Percentiles rank a stretch among this genome's conserved stretches.
Evolutionary conservation across 1,284 basidiomycete species (phyloP).

Genomic region (Cryptococcus sp.): DNA sequence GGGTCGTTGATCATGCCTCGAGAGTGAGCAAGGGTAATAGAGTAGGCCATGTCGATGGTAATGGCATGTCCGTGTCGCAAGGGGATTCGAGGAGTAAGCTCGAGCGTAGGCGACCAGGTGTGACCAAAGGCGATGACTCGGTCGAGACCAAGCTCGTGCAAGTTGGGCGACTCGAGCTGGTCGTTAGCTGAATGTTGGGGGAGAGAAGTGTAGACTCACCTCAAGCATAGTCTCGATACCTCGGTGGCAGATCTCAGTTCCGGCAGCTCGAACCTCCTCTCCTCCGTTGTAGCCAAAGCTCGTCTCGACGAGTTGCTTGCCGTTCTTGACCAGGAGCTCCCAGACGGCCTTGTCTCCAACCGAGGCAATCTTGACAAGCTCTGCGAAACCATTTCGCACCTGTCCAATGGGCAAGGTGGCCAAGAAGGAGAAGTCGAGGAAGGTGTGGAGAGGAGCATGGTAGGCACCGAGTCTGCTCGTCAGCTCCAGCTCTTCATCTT

Average conservation of each 20-base stretch:
- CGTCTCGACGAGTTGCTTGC: slow-evolving; percentile 48
- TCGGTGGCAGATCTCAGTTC: slow-evolving; percentile 46
- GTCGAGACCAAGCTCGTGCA: slow-evolving; percentile 51
- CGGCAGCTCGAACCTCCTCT: slow-evolving; percentile 38
- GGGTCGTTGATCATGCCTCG: slow-evolving; percentile 45
- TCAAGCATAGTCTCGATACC: slow-evolving; percentile 50
- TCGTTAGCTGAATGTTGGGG: neutral
- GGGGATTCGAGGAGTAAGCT: slow-evolving; percentile 44
- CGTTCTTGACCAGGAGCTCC: slow-evolving; percentile 49
- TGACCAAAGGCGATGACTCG: slow-evolving; percentile 50
- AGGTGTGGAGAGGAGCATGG: slow-evolving; percentile 50
- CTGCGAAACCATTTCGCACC: slow-evolving; percentile 50
- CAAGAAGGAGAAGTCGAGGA: slow-evolving; percentile 50
- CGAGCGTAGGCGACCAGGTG: slow-evolving; percentile 49
- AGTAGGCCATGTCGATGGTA: slow-evolving; percentile 50
- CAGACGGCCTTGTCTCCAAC: slow-evolving; percentile 48
- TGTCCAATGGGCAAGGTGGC: slow-evolving; percentile 49
- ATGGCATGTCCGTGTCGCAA: slow-evolving; percentile 48
- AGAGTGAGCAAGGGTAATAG: slow-evolving; percentile 47
- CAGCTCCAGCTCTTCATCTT: neutral
- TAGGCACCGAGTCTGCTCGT: slow-evolving; percentile 44
- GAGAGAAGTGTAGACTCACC: slow-evolving; percentile 15
- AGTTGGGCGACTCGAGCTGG: slow-evolving; percentile 49
- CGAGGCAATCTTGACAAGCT: slow-evolving; percentile 50
- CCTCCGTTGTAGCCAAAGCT: slow-evolving; percentile 46